Conservation (phyloP, 495 filamentous ascomycete species). For the Annulohypoxylon moriforme region DNA sequence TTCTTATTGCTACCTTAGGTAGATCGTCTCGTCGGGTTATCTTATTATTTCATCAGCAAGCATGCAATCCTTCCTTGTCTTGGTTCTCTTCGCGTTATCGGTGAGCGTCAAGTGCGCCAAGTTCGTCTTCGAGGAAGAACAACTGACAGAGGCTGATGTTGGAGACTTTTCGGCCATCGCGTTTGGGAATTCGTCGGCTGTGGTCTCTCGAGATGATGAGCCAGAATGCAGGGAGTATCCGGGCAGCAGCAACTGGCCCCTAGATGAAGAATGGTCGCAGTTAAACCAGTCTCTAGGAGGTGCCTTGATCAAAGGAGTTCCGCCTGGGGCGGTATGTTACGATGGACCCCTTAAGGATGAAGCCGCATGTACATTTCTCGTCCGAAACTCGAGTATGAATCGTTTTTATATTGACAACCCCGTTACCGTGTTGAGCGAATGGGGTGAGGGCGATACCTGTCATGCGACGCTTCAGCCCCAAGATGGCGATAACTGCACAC, state of each 20-base stretch:
- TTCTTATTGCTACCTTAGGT: neutral
- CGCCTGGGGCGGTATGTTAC: slow-evolving; percentile 65
- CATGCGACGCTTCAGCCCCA: slow-evolving; percentile 49
- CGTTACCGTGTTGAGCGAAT: slow-evolving; percentile 48
- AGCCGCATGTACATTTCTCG: slow-evolving; percentile 52
- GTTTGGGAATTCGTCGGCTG: slow-evolving; percentile 43
- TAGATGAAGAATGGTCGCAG: slow-evolving; percentile 53
- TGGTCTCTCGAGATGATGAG: slow-evolving; percentile 9
- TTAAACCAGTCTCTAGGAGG: slow-evolving; percentile 61
- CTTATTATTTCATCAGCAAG: neutral
- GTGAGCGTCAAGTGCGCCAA: slow-evolving; percentile 32
- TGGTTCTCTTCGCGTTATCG: slow-evolving; percentile 15
- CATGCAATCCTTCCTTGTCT: slow-evolving; percentile 16
- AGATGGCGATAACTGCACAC: slow-evolving; percentile 56
- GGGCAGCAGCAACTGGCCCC: slow-evolving; percentile 59
- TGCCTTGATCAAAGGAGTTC: slow-evolving; percentile 61
- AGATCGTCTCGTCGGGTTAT: neutral
- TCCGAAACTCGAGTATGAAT: slow-evolving; percentile 38
- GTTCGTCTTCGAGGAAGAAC: slow-evolving; percentile 54
- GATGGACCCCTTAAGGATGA: slow-evolving; percentile 58
- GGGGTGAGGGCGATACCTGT: slow-evolving; percentile 58
- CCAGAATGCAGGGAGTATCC: slow-evolving; percentile 63
- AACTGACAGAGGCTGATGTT: slow-evolving; percentile 47
- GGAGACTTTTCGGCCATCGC: slow-evolving; percentile 46
- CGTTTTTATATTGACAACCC: slow-evolving; percentile 54